These are phyloP conservation scores for Pezicula neosporulosa DNA, from an alignment of 2,329 filamentous ascomycete species.

Conservation along the genomic window DNA sequence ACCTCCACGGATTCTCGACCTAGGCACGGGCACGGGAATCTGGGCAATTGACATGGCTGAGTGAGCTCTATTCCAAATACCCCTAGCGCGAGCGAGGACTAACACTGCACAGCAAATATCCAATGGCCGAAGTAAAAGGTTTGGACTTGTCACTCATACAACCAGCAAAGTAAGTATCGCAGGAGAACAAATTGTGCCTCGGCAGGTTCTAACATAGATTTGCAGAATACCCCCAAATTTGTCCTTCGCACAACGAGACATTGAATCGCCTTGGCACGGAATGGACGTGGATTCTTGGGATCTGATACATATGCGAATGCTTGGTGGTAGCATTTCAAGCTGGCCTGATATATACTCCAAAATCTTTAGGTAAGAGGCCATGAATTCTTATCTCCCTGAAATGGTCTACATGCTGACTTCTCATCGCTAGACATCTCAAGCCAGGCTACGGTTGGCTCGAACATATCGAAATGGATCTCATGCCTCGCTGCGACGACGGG, in stretches of 20 bases:
- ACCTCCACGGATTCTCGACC: conserved; percentile 49
- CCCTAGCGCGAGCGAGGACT: conserved; percentile 3
- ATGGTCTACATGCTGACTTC: conserved; percentile 14
- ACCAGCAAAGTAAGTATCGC: conserved; percentile 44
- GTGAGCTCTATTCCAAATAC: conserved; percentile 41
- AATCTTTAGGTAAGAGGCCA: conserved; percentile 59
- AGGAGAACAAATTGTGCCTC: not conserved
- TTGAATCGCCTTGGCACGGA: conserved; percentile 68
- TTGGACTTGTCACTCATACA: conserved; percentile 61
- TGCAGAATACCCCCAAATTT: conserved; percentile 68
- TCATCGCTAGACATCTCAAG: conserved; percentile 62
- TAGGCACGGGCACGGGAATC: conserved; percentile 86
- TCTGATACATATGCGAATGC: conserved; percentile 77
- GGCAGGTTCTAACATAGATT: not conserved
- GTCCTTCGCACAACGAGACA: conserved; percentile 68
- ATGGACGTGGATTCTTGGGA: conserved; percentile 47
- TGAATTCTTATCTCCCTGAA: not conserved
- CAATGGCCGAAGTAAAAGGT: conserved; percentile 55
- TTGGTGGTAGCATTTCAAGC: conserved; percentile 71
- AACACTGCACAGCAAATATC: conserved; percentile 43
- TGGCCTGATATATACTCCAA: conserved; percentile 75
- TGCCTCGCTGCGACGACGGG: conserved; percentile 67
- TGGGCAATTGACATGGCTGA: conserved; percentile 87
- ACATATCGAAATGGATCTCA: conserved; percentile 85
- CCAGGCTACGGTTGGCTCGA: conserved; percentile 76